Percentiles rank a stretch among this genome's conserved stretches.
Evolutionary conservation across 2,329 filamentous ascomycete genomes (phyloP).

Genomic region (Aaosphaeria arxii): DNA sequence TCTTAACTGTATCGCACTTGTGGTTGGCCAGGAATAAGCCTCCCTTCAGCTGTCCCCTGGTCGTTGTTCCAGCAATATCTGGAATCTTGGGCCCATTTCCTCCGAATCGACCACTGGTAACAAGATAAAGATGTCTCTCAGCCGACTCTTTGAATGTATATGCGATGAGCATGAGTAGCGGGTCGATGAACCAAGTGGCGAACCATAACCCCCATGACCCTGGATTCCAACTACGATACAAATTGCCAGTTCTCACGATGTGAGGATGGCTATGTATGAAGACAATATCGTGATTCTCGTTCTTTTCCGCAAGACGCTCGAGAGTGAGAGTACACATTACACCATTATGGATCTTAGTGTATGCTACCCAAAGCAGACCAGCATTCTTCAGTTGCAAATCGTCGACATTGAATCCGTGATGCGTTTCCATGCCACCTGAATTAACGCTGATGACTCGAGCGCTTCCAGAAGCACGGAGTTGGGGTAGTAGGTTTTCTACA

Average conservation of each 20-base stretch:
- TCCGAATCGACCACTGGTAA: conserved; percentile 8
- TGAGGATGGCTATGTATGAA: conserved; percentile 40
- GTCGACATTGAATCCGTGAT: conserved; percentile 23
- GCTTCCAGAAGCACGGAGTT: conserved; percentile 21
- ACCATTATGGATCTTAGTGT: conserved; percentile 29
- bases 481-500: conserved; percentile 40
- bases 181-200: conserved; percentile 2
- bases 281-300: conserved; percentile 26
- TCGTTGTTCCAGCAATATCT: neutral
- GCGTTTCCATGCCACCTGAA: conserved; percentile 31
- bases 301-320: conserved; percentile 28
- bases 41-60: neutral
- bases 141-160: conserved; percentile 5
- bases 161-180: conserved; percentile 2
- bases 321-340: conserved; percentile 31
- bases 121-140: conserved; percentile 6
- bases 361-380: conserved; percentile 24
- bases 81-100: neutral
- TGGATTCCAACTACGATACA: conserved; percentile 9
- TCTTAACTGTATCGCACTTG: neutral
- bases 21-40: neutral
- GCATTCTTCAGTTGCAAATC: conserved; percentile 36
- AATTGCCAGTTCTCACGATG: conserved; percentile 36
- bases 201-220: conserved; percentile 10
- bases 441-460: conserved; percentile 34